Base-by-base conservation (phyloP, 2,329 filamentous ascomycete species). In the Lecanicillium sp. region DNA sequence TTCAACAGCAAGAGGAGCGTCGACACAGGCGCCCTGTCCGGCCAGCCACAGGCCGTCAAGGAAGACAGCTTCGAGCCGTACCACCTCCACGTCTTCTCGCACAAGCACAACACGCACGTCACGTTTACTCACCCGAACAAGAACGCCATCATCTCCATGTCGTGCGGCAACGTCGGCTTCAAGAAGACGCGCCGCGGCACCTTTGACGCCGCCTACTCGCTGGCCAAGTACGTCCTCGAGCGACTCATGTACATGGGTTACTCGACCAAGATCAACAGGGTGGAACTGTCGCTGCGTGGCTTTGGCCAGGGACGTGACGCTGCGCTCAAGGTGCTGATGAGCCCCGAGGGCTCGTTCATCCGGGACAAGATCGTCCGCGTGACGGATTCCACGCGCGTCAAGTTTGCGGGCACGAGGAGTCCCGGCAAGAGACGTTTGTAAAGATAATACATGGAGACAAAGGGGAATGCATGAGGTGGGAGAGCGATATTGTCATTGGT, bases 21-120 rank as follows among this genome's bases (percentile, higher is more conserved):
- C 54, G 61, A 68, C 54, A 65, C 58, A 10, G 62, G 60, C 52
- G 54, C 54, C 9, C 56, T 67, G n/a, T 58, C 56, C 8, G 58
- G 58, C 50, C 44, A 55, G 3, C 47, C 53, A 7, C 52, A 63
- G 46, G 50, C 55, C 7, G 35, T 38, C 33, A 62, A 57, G 38
- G 67, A 73, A 37, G 61, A 70, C 43, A 56, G 65, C 12, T 54
- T 71, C 30, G 78, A 86, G 61, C 84, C 87, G 2, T 89, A 89
- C 71, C 89, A 95, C 65, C 77, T 98, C 54, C 88, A 95, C 71
- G 75, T 98, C 64, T 91, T 82, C 69, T 72, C 86, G 23, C 84
- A 87, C 65, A 94, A 89, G 71, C 93, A 96, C 78, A 98, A 98
- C 72, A 93, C 88, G 17, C 89, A 97, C 68, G 79, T 98, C 60